These are phyloP conservation scores for Trichosporon sp. DNA, from an alignment of 1,284 basidiomycete genomes.

Conservation along the genomic window DNA sequence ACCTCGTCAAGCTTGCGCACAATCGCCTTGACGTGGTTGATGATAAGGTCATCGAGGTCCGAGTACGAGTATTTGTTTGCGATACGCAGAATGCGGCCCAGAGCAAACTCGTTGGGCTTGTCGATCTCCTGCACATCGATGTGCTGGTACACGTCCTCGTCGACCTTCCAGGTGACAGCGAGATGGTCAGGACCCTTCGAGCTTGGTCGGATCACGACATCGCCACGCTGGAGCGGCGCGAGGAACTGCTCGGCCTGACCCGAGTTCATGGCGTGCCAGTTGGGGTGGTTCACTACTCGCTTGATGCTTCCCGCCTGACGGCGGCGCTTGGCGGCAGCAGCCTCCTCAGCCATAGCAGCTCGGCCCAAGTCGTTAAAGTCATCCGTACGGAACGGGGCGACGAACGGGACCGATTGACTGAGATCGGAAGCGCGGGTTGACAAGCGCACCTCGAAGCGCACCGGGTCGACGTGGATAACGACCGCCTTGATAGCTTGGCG, in stretches of 20 bases:
- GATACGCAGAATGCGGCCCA: constrained; percentile 67
- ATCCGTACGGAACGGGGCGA: constrained; percentile 39
- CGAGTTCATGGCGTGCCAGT: constrained; percentile 95
- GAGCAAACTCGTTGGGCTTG: constrained; percentile 62
- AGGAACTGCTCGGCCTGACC: constrained; percentile 84
- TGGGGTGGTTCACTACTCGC: constrained; percentile 93
- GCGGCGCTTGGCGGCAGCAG: constrained; percentile 72
- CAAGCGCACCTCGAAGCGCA: constrained; percentile 65
- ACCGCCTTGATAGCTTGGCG: constrained; percentile 77
- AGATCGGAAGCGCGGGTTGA: constrained; percentile 71
- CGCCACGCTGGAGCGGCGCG: constrained; percentile 83
- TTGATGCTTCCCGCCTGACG: constrained; percentile 70
- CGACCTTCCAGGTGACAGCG: constrained; percentile 99
- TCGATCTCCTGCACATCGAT: constrained; percentile 85
- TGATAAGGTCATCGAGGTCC: constrained; percentile 95
- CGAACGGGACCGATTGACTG: constrained; percentile 36
- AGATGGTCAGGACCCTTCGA: constrained; percentile 91
- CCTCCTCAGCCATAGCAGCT: constrained; percentile 63
- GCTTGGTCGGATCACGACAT: constrained; percentile 92
- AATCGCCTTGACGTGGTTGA: constrained; percentile 94
- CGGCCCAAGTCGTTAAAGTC: constrained; percentile 38
- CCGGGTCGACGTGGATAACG: constrained; percentile 66
- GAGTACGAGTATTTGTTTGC: constrained; percentile 78
- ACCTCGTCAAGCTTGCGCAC: constrained; percentile 90
- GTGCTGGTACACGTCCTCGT: constrained; percentile 93